phyloP scores from a whole-genome alignment of 176 grass and related monocot species.

The Oryza meyeriana region DNA sequence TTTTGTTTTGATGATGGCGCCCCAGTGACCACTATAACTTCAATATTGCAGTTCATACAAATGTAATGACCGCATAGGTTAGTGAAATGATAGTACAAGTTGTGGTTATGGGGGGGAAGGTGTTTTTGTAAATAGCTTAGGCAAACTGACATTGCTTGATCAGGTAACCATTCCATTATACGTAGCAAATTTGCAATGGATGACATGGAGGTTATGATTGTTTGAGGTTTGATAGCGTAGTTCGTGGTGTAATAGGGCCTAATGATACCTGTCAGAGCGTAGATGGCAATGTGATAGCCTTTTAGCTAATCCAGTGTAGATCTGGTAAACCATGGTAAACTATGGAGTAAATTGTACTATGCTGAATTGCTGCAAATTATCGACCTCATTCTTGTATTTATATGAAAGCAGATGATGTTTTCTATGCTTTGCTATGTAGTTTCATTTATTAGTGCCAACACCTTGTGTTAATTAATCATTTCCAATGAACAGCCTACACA shows the following conservation, averaged over 20 bases:
- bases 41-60: background rate
- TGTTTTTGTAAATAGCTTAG: background rate
- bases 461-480: conserved; percentile 6
- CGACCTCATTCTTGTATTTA: background rate
- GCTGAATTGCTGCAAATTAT: conserved; percentile 5
- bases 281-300: conserved; percentile 1
- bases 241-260: background rate
- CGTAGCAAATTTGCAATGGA: background rate
- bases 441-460: background rate
- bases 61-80: background rate
- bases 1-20: conserved; percentile 1
- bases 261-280: conserved; percentile 11
- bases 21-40: background rate
- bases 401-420: background rate
- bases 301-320: background rate
- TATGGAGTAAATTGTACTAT: background rate
- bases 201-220: conserved; percentile 15
- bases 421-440: conserved; percentile 12
- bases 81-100: background rate
- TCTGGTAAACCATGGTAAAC: background rate
- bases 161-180: background rate
- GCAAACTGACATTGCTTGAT: conserved; percentile 2
- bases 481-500: background rate
- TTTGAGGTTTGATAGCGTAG: conserved; percentile 6
- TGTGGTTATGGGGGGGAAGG: background rate